Base-by-base conservation (phyloP, 2,329 filamentous ascomycete genomes). In the Paraconiothyrium brasiliense region DNA sequence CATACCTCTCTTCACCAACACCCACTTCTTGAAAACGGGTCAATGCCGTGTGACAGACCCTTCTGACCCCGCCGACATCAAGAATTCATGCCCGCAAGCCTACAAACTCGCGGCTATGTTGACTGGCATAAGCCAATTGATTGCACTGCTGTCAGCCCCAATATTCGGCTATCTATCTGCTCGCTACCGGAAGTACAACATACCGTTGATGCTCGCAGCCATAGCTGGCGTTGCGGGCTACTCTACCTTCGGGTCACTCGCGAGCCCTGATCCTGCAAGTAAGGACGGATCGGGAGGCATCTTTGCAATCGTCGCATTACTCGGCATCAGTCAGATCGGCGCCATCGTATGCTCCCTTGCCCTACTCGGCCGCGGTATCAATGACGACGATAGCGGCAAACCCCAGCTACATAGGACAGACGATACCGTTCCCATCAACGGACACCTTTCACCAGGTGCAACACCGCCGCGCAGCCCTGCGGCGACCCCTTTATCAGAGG, bases 341-440 rank as follows among this genome's bases (percentile, higher is more conserved):
- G 91, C 93, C 11, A 98, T 99, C 61, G 95, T 99, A 0, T 97
- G 94, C 80, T 97, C 92, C 66, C 85, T 99, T n/a, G 93, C 92
- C 0, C 88, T 95, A 0, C 85, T 99, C 2, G 93, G 93, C 41
- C 88, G 89, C 16, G 94, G 93, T 4, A 90, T 98, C 24, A 83
- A 96, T 54, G 78, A 78, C 68, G 81, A 81, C 60, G 80, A 80
- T 63, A 57, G 46, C 70, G 63, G 60, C 66, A 58, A 60, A 61
- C 56, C 13, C 59, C 64, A 60, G 22, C 20, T 58, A 50, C n/a
- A 48, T 59, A 41, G 13, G 20, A 49, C n/a, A 27, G 34, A 64
- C 14, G 67, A 62, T 9, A 59, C 57, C 24, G 44, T 58, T 5
- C 64, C 70, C 37, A 66, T 54, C 2, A 75, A 67, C 14, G 67